Base-by-base conservation (phyloP, 1,284 basidiomycete species). In the Trametes hirsuta region DNA sequence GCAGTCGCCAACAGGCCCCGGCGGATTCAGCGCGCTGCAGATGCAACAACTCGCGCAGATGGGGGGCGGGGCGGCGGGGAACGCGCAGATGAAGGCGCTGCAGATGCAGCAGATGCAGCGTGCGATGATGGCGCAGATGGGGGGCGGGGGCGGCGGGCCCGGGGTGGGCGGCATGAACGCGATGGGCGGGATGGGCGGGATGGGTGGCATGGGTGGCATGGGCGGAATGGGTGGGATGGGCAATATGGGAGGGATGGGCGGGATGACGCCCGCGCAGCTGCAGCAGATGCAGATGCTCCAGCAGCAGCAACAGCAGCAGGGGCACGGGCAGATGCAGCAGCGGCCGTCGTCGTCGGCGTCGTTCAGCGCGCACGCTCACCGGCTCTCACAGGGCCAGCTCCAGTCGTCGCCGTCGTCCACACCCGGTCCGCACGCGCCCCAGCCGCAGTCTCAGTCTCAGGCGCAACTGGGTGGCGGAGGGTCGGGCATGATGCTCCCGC, bases 241-340 rank as follows among this genome's bases (percentile, higher is more conserved):
- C 18, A 18, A 18, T 18, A 18, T 18, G 18, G 18, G 18, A 18
- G 63, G 59, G 25, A 58, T 60, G 55, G 53, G 57, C 42, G 55
- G 57, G 0, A 61, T 66, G 64, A 64, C 30, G 12, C 52, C 50
- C 34, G 63, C 57, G 49, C 66, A 62, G 47, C 47, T 63, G 36
- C 62, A 65, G 60, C 66, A 61, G 62, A 63, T 60, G 64, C 64
- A 64, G 47, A 55, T 59, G 55, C 62, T 60, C 22, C 63, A 68
- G 42, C 61, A 68, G 12, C 49, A 45, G 39, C 53, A 41, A 36
- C 53, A 58, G 37, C 57, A 60, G 45, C 62, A 65, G 40, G 42
- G 42, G 18, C 61, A 65, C 14, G 53, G 46, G 3, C 61, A 65
- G 22, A 58, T 60, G 53, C 63, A 61, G 52, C 62, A 39, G 18